Evolutionary conservation across 495 filamentous ascomycete species (phyloP), one percentile per base, ranked within the genome.

Genomic region (Penicillium manginii): DNA sequence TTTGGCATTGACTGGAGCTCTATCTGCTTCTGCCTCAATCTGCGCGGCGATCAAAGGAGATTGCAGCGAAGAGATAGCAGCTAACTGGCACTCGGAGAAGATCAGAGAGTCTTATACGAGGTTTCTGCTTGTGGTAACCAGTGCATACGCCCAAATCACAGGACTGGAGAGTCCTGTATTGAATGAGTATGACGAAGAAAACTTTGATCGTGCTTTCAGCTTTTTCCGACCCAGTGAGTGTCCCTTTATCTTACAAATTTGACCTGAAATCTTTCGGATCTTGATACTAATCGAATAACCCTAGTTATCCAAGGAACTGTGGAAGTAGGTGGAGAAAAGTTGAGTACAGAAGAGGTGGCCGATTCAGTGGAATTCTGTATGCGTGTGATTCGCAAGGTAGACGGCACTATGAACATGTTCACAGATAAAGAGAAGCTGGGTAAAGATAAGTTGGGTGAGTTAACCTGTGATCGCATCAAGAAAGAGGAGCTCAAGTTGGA

Each of bases 71-170:
- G 5, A 50, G 0, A 56, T 42, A 12, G 82, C 81, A 0, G 73
- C 69, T 2, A 54, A 66, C 15, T 84, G 81, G 81, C 81, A 84
- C 61, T 65, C 71, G 2, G 74, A 66, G 19, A 79, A 78, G 57
- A 64, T 78, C 1, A 52, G 69, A 1, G 77, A 81, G 42, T 69
- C 73, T 18, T 84, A 83, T 50, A 80, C 78, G 2, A 74, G 80
- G 11, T 84, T 84, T 67, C 53, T 83, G 31, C 52, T 84, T 2
- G 70, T 82, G 2, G 76, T 83, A 1, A 48, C 73, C 43, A 81
- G 71, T 50, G 70, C 76, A 1, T 59, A 70, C 4, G 74, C 73
- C 61, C 82, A 83, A 66, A 81, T 84, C 46, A 58, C 65, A 7
- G 32, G 40, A 3, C 61, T 69, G 23, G 72, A 80, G 5, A 58